Evolutionary conservation across 2,329 filamentous ascomycete genomes (phyloP).

Genomic region (Xylaria polymorpha): DNA sequence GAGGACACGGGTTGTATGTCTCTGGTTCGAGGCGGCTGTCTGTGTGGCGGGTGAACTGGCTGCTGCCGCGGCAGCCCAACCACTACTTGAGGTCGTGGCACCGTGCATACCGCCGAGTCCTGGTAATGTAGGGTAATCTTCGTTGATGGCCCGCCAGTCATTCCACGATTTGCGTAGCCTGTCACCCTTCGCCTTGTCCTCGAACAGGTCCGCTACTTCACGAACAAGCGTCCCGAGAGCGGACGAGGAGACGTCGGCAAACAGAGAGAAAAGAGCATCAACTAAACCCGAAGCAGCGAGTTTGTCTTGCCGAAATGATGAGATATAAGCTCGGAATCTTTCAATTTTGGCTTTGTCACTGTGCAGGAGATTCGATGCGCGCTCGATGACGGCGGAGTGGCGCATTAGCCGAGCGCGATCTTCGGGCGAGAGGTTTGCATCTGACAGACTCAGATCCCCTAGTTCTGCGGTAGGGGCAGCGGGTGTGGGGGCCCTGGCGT

Average conservation of each 20-base stretch:
- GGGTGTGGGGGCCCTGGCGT: constrained; percentile 44
- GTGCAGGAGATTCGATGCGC: constrained; percentile 81
- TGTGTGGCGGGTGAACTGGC: constrained; percentile 53
- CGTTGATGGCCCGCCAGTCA: constrained; percentile 94
- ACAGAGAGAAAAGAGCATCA: constrained; percentile 87
- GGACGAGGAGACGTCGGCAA: constrained; percentile 78
- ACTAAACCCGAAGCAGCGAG: constrained; percentile 81
- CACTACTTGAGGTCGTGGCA: constrained; percentile 65
- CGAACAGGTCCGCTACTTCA: constrained; percentile 92
- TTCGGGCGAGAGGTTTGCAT: constrained; percentile 72
- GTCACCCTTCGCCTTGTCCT: constrained; percentile 80
- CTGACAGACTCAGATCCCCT: constrained; percentile 63
- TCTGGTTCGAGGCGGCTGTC: constrained; percentile 56
- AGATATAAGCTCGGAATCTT: constrained; percentile 83
- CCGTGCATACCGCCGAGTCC: constrained; percentile 76
- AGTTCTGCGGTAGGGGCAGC: constrained; percentile 53
- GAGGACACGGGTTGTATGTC: constrained; percentile 66
- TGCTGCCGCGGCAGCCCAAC: constrained; percentile 70
- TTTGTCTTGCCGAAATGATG: constrained; percentile 77
- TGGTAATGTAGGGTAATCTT: constrained; percentile 92
- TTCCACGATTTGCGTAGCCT: constrained; percentile 86
- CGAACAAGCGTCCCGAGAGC: constrained; percentile 90
- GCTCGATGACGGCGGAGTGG: constrained; percentile 86
- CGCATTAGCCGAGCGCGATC: constrained; percentile 84
- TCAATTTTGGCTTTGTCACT: constrained; percentile 80